Base-by-base conservation (phyloP, 2,329 filamentous ascomycete species). In the Sporothrix mexicana region DNA sequence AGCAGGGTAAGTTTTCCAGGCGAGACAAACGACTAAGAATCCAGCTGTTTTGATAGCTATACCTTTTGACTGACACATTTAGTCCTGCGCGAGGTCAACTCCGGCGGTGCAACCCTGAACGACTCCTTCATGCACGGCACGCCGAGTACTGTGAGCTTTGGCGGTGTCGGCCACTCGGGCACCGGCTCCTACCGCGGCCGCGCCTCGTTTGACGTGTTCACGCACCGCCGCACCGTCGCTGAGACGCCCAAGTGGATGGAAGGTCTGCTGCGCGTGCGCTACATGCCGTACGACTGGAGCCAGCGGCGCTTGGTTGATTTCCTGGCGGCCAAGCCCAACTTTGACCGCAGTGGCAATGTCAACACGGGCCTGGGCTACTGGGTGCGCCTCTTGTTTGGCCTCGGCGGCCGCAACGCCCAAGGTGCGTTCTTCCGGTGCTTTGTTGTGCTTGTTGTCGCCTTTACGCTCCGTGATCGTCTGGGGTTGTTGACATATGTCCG, bases 81-180 rank as follows among this genome's bases (percentile, higher is more conserved):
- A 90, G 88, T 93, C 73, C 85, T 93, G 69, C 81, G 83, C 74
- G 82, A 84, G 73, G 87, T 91, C 72, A 91, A 87, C 61, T 93
- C 91, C 1, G 92, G 92, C 71, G 91, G 91, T 76, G 91, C 89
- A 41, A 86, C 80, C 81, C 89, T 85, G 83, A 93, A 84, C 87
- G 92, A 84, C 77, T 62, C 78, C 13, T 82, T 79, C 77, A 81
- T 80, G 74, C 84, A 86, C 78, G 79, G 87, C 73, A 86, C 87
- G 25, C 87, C 96, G 75, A 87, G 88, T 45, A 93, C 90, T 1
- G 84, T 96, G 1, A 85, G 92, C 51, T 97, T 97, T 80, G 94
- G 94, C 75, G 94, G 94, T 77, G 91, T 97, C 8, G 94, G 94
- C 75, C 88, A 92, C 77, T 93, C 91, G 61, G 94, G 94, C 71